Evolutionary conservation across 352 stramenopile species (phyloP), one percentile per base, ranked within the genome.

Genomic region (Phytophthora rubi): DNA sequence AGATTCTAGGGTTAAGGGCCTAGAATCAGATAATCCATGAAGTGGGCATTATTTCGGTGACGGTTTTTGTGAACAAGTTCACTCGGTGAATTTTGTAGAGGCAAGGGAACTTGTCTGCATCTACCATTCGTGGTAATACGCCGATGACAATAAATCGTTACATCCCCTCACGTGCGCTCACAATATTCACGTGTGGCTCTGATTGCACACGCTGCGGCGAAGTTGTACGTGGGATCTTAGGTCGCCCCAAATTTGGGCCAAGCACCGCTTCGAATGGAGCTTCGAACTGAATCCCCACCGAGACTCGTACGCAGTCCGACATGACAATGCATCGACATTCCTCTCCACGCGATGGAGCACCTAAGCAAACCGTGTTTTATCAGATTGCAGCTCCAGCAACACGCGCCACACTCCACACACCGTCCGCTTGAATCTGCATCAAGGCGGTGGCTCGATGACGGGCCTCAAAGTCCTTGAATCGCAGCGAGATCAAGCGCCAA

Each of bases 111-210:
- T 42, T 42, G 9, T 42, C 15, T 42, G 12, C 35, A 42, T 42
- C 35, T 42, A 42, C 9, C 35, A 12, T 42, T 15, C 35, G 35
- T 42, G 35, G 35, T 12, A 42, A 42, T 16, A 42, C 35, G 15
- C 9, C 12, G 35, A 12, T 8, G 35, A 26, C 23, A 26, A 57
- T 12, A 42, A 18, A 9, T 6, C 18, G 16, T 53, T 53, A 0
- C 33, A n/a, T 42, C 23, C 37, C 18, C 35, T 60, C 57, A 51
- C 44, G 23, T 21, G 30, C 21, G 52, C 28, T 59, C 51, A 48
- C 37, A 72, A 68, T 62, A 68, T 63, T 72, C 59, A 8, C 37
- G 32, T 70, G 67, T 74, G 67, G 59, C 54, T 64, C 12, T 28
- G 54, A 65, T 71, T 67, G 58, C 65, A 62, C 58, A 32, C 65